A percentile compares a stretch with the other conserved stretches of the same genome.
Conservation (phyloP, 352 stramenopile genomes). For the Phytopythium ostracodes region DNA sequence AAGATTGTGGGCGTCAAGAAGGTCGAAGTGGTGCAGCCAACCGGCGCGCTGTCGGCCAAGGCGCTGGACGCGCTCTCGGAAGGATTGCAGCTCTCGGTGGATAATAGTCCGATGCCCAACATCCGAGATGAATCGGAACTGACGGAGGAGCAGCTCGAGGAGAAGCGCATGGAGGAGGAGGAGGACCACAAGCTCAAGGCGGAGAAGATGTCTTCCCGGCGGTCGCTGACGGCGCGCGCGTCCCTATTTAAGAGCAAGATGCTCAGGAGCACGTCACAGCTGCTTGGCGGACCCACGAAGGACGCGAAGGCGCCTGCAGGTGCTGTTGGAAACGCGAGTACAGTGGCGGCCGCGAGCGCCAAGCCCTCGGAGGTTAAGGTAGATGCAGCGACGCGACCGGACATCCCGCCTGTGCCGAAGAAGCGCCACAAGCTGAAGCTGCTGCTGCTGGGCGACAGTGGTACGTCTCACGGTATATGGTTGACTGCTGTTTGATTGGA, state of each 20-base stretch:
- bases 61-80: constrained; percentile 77
- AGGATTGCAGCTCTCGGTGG: constrained; percentile 68
- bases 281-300: constrained; percentile 20
- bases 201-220: constrained; percentile 63
- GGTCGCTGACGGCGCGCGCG: constrained; percentile 54
- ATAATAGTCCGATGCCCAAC: constrained; percentile 39
- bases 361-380: constrained; percentile 13
- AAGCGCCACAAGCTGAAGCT: constrained; percentile 89
- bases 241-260: constrained; percentile 81
- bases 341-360: background rate
- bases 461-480: constrained; percentile 23
- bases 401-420: constrained; percentile 35
- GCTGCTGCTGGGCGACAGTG: constrained; percentile 87
- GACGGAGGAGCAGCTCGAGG: constrained; percentile 76
- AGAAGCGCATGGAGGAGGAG: constrained; percentile 87
- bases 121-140: constrained; percentile 29
- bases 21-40: constrained; percentile 67
- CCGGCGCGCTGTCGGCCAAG: constrained; percentile 65
- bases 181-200: constrained; percentile 80
- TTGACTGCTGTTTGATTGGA: background rate
- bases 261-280: constrained; percentile 45
- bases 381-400: background rate
- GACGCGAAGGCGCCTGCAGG: constrained; percentile 5
- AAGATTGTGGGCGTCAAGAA: constrained; percentile 78
- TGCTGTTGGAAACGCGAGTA: background rate